A percentile compares a stretch with the other conserved stretches of the same genome.
phyloP scores from a whole-genome alignment of 2,329 filamentous ascomycete species.

The Dendrostoma leiphaemia region DNA sequence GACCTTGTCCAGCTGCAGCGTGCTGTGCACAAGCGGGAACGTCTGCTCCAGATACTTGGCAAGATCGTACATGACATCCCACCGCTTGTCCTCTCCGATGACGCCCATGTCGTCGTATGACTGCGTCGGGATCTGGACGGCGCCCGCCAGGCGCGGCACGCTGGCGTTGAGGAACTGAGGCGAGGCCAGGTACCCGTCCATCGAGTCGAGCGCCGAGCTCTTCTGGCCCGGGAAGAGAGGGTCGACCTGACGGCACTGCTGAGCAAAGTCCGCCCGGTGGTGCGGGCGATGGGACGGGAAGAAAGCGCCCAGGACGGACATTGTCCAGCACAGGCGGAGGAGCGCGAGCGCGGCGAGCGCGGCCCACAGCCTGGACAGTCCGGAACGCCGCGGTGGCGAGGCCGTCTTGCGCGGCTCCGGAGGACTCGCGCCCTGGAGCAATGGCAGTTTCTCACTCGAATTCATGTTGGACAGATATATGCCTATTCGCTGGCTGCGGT shows the following conservation, averaged over 20 bases:
- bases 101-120: constrained; percentile 54
- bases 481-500: not conserved
- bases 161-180: constrained; percentile 32
- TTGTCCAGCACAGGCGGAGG: constrained; percentile 9
- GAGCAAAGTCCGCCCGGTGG: constrained; percentile 2
- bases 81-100: constrained; percentile 55
- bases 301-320: not conserved
- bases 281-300: constrained; percentile 1
- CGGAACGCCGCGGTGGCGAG: not conserved
- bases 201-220: constrained; percentile 26
- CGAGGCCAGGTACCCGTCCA: constrained; percentile 32
- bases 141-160: constrained; percentile 36
- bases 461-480: constrained; percentile 16
- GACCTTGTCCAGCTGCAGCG: constrained; percentile 49
- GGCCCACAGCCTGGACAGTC: constrained; percentile 5
- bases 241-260: constrained; percentile 33
- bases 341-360: constrained; percentile 6
- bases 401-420: not conserved
- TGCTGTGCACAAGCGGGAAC: constrained; percentile 51
- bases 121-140: constrained; percentile 53
- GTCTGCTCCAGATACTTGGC: constrained; percentile 45
- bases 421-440: constrained; percentile 29
- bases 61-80: constrained; percentile 57
- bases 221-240: constrained; percentile 29
- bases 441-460: constrained; percentile 31